Evolutionary conservation across 2,329 filamentous ascomycete genomes (phyloP).

Genomic region (Penicillium sp.): DNA sequence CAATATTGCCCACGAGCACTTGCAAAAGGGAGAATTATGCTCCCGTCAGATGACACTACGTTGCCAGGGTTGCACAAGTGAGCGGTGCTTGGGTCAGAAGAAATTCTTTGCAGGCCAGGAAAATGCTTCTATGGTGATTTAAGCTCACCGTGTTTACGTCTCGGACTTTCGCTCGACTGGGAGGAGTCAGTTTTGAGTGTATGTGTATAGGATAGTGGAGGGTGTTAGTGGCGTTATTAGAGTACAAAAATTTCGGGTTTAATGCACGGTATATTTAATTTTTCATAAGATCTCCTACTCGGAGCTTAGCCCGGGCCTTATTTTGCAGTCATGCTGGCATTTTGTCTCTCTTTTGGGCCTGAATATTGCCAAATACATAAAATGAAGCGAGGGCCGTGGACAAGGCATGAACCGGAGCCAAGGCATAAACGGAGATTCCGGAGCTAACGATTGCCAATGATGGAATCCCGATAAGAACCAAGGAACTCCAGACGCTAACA

Average conservation of each 20-base stretch:
- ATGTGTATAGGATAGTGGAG: constrained; percentile 7
- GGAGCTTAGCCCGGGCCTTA: too few species aligned
- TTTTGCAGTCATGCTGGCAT: too few species aligned
- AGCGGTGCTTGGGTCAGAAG: constrained; percentile 74
- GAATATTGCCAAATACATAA: background rate
- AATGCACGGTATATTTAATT: constrained; percentile 5
- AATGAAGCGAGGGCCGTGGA: too few species aligned
- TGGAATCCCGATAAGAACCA: constrained; percentile 1
- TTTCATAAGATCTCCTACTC: too few species aligned
- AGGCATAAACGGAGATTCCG: constrained; percentile 11
- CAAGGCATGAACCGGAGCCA: background rate
- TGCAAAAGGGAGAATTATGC: constrained; percentile 68
- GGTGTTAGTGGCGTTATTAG: constrained; percentile 8
- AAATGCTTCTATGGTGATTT: constrained; percentile 33
- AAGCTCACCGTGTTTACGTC: background rate
- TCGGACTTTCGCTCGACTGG: background rate
- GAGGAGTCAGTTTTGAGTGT: background rate
- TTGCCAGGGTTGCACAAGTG: constrained; percentile 90
- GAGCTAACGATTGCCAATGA: constrained; percentile 5
- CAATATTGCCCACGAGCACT: constrained; percentile 77
- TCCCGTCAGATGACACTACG: constrained; percentile 84
- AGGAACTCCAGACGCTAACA: background rate
- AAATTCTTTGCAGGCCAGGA: constrained; percentile 59
- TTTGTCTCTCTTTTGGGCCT: background rate
- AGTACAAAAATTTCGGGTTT: background rate